Percentiles rank a stretch among this genome's conserved stretches.
phyloP scores from a whole-genome alignment of 345 rosid species.

The Psidium friedrichsthalianum region DNA sequence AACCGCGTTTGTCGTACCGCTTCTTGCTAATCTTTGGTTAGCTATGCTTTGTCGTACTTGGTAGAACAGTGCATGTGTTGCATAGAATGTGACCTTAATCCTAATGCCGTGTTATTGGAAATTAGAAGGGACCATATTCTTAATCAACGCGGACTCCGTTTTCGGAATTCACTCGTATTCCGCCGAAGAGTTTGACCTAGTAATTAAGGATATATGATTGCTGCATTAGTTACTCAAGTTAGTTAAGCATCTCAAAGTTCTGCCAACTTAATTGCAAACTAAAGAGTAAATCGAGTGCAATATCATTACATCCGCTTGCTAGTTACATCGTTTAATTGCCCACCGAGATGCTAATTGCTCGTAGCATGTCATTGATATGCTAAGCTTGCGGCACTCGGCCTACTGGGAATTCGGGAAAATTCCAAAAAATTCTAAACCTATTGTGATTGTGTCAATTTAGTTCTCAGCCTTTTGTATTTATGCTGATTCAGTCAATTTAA shows the following conservation, averaged over 20 bases:
- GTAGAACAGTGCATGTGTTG: not conserved
- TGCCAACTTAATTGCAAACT: not conserved
- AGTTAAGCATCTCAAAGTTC: not conserved
- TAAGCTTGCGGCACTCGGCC: too few species aligned
- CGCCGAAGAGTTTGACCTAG: not conserved
- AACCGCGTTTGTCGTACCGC: not conserved
- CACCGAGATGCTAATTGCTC: not conserved
- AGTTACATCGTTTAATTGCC: not conserved
- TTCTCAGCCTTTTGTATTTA: too few species aligned
- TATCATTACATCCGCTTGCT: not conserved
- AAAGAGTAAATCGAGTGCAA: not conserved
- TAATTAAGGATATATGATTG: not conserved
- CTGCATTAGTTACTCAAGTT: not conserved
- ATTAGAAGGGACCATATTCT: not conserved
- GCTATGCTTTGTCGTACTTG: not conserved
- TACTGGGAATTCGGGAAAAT: too few species aligned
- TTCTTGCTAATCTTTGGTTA: not conserved
- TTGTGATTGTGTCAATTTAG: too few species aligned
- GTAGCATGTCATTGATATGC: not conserved
- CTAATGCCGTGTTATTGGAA: not conserved
- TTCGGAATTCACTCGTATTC: not conserved
- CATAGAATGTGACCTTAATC: not conserved
- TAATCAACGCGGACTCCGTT: not conserved
- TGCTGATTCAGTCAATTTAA: too few species aligned
- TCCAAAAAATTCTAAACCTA: too few species aligned